Evolutionary conservation across 441 rosid genomes (phyloP), one percentile per base, ranked within the genome.

Genomic region (Breynia disticha): DNA sequence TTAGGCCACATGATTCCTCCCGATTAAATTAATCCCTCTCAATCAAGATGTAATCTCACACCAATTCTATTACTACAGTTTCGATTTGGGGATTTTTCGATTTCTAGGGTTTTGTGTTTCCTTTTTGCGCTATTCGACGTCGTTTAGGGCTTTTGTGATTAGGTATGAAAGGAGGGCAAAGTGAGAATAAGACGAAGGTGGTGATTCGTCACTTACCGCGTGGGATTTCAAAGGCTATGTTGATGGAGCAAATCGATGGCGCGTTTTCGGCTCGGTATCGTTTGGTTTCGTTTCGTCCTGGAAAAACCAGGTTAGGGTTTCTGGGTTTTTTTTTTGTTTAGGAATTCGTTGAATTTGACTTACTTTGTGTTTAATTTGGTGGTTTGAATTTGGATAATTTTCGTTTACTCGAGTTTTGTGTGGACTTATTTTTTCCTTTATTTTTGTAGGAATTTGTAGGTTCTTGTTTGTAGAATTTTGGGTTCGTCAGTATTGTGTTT

Each of bases 121-220:
- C 43, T 43, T 43, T 38, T 56, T 59, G 43, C 70, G 70, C 45
- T 65, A 22, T 19, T 21, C 5, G 35, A 16, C 18, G 16, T 24
- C 53, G 52, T n/a, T 49, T 46, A 6, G 44, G 35, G 24, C 32
- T 60, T 61, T 47, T 46, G 8, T 43, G 11, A 13, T 9, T 13
- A 56, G 72, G 60, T 57, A 72, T 85, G 87, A 78, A 68, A 70
- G 79, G 17, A 39, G 72, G 81, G 37, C 61, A 67, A 60, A 61
- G 64, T 66, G 87, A 85, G 67, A 28, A 28, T 28, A 87, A 83
- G 57, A 80, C 82, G 57, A 85, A 82, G 72, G 94, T 80, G 70
- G 85, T 82, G 58, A 70, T 85, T 17, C 87, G 94, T 41, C 83
- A 70, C 73, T 69, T 82, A 75, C 95, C 95, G 16, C 86, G 85